A percentile compares a stretch with the other conserved stretches of the same genome.
These are phyloP conservation scores for Pinus albicaulis DNA, from an alignment of 75 land plant genomes.

Conservation along the genomic window DNA sequence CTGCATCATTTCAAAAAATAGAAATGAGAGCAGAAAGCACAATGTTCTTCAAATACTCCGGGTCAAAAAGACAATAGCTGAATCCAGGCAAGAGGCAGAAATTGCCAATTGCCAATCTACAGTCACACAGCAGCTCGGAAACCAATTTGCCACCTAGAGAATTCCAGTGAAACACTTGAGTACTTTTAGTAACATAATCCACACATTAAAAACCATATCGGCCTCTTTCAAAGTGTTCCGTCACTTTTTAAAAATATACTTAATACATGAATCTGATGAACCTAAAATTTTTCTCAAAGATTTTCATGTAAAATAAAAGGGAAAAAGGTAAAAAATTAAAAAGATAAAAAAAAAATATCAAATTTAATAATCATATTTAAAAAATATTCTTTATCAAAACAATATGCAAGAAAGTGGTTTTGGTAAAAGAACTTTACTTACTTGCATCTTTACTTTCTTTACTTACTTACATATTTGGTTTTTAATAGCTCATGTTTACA, in stretches of 20 bases:
- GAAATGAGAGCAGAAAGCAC: neutral
- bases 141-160: neutral
- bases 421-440: too few species aligned
- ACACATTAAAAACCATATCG: neutral
- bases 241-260: neutral
- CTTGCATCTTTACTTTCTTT: too few species aligned
- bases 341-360: neutral
- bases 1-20: neutral
- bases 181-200: neutral
- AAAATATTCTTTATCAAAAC: too few species aligned
- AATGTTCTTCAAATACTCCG: neutral
- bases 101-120: conserved; percentile 7
- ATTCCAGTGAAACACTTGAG: conserved; percentile 1
- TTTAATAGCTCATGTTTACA: too few species aligned
- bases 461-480: too few species aligned
- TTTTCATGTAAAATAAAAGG: neutral
- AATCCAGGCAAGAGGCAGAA: neutral
- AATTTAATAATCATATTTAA: neutral
- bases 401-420: neutral
- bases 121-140: neutral
- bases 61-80: neutral
- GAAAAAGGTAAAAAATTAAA: too few species aligned
- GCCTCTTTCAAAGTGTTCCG: neutral
- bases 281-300: neutral
- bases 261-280: neutral